phyloP scores from a whole-genome alignment of 1,284 basidiomycete species.

The Austropuccinia psidii region DNA sequence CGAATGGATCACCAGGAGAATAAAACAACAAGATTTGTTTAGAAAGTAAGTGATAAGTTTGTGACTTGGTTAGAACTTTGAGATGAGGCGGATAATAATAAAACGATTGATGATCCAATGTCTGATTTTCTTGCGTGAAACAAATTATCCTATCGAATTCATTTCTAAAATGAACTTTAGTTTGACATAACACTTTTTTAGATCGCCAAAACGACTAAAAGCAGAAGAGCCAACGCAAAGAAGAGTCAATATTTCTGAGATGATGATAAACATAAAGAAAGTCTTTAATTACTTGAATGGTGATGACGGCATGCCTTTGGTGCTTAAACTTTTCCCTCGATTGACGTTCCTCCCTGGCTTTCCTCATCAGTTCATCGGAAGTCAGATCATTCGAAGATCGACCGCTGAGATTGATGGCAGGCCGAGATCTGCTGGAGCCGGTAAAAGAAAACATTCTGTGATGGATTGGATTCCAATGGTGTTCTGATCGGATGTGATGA shows the following conservation, averaged over 20 bases:
- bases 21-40: constrained; percentile 21
- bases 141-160: constrained; percentile 23
- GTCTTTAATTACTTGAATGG: constrained; percentile 8
- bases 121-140: too few species aligned
- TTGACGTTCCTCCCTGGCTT: constrained; percentile 22
- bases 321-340: constrained; percentile 19
- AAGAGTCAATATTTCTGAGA: neutral
- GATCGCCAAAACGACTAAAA: constrained; percentile 17
- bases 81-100: too few species aligned
- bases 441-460: constrained; percentile 33
- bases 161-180: neutral
- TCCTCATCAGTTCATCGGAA: constrained; percentile 25
- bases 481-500: too few species aligned
- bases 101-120: too few species aligned
- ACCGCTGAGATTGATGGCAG: constrained; percentile 27
- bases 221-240: neutral
- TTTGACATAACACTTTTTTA: neutral
- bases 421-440: constrained; percentile 14
- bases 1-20: neutral
- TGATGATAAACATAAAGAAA: neutral
- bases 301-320: constrained; percentile 4
- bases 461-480: neutral
- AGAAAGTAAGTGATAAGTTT: constrained; percentile 18
- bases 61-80: too few species aligned
- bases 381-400: neutral